phyloP scores from a whole-genome alignment of 108 stramenopile genomes.

The Thalassiosira profunda region DNA sequence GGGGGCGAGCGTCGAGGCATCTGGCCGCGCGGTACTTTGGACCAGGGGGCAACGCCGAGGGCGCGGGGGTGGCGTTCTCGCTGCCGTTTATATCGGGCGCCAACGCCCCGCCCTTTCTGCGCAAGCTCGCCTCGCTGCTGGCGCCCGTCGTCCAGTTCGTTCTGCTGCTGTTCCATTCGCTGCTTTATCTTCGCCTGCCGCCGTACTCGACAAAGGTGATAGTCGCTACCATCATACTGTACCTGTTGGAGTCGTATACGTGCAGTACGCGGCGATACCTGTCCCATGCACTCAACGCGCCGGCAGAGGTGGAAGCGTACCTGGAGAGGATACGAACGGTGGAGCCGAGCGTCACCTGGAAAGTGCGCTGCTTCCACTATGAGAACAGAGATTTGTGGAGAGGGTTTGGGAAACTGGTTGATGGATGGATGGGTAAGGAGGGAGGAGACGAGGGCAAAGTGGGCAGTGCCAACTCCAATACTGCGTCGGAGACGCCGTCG shows the following conservation, averaged over 20 bases:
- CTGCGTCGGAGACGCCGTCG: constrained; percentile 11
- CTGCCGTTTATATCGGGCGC: neutral
- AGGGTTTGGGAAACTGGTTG: constrained; percentile 20
- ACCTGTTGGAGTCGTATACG: constrained; percentile 75
- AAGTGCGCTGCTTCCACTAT: constrained; percentile 84
- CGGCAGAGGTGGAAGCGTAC: constrained; percentile 64
- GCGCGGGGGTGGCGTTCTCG: neutral
- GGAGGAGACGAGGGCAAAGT: neutral
- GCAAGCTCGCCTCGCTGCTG: constrained; percentile 9
- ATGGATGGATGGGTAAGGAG: constrained; percentile 5
- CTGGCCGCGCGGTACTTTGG: constrained; percentile 20
- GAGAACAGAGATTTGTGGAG: constrained; percentile 59
- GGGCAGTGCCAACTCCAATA: neutral
- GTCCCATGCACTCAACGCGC: constrained; percentile 66
- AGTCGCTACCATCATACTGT: constrained; percentile 46
- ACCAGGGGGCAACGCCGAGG: neutral
- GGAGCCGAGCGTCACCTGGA: constrained; percentile 77
- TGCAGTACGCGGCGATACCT: constrained; percentile 79
- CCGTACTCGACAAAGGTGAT: constrained; percentile 45
- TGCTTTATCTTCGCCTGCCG: constrained; percentile 45
- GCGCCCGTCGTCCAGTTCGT: constrained; percentile 33
- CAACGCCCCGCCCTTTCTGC: constrained; percentile 9
- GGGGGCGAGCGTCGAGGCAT: constrained; percentile 41
- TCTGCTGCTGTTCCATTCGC: constrained; percentile 22
- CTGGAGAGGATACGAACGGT: constrained; percentile 60